Evolutionary conservation across 768 basidiomycete genomes (phyloP).

Genomic region (Cystofilobasidium bisporidii): DNA sequence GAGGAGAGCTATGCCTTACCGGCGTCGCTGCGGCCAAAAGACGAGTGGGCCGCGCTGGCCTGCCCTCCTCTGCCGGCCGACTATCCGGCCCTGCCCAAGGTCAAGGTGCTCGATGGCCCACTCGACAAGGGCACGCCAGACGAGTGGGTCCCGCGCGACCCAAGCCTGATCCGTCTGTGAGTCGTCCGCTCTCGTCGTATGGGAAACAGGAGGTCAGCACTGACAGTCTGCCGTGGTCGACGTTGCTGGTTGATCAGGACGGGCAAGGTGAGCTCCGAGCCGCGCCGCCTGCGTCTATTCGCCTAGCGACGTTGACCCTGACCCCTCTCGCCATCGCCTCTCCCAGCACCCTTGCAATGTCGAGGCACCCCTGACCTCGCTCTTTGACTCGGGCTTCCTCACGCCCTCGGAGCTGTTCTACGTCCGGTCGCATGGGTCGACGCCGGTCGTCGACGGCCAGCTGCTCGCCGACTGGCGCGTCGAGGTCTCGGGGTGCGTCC

Average conservation of each 20-base stretch:
- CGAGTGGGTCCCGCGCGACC: constrained; percentile 43
- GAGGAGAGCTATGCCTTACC: constrained; percentile 12
- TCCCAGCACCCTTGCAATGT: constrained; percentile 53
- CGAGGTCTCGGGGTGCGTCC: constrained; percentile 45
- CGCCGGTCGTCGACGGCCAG: constrained; percentile 45
- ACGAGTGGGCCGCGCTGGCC: not conserved
- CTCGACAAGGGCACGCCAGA: constrained; percentile 42
- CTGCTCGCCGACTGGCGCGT: constrained; percentile 46
- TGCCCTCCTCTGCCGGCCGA: constrained; percentile 9
- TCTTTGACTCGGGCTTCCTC: constrained; percentile 45
- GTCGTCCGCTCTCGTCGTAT: constrained; percentile 44
- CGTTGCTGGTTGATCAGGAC: not conserved
- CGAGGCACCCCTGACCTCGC: constrained; percentile 41
- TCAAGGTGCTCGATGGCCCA: not conserved
- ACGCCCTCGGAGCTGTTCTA: constrained; percentile 51
- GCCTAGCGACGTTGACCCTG: not conserved
- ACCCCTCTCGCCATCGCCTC: not conserved
- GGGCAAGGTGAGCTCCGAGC: not conserved
- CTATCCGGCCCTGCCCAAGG: constrained; percentile 29
- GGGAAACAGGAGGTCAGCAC: not conserved
- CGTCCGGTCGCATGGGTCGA: constrained; percentile 58
- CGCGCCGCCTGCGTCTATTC: not conserved
- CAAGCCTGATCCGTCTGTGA: constrained; percentile 15
- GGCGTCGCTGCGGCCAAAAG: not conserved
- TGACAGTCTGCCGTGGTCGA: no score